Evolutionary conservation across 345 rosid genomes (phyloP).

Genomic region (Microcos paniculata): DNA sequence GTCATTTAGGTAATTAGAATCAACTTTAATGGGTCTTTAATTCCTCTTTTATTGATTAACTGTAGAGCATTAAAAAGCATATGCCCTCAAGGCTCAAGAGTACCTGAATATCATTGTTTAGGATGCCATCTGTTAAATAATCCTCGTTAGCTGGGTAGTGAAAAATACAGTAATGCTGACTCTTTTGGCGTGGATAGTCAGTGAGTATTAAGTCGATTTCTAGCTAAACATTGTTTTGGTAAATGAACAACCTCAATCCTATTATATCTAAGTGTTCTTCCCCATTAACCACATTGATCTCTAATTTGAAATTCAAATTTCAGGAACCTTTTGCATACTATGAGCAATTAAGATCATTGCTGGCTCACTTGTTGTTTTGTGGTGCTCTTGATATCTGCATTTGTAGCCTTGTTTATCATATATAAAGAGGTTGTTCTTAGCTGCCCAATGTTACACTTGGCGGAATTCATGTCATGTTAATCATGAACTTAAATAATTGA

Average conservation of each 20-base stretch:
- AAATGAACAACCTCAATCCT: not conserved
- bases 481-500: not conserved
- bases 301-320: not conserved
- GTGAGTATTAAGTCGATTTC: not conserved
- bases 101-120: not conserved
- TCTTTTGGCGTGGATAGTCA: not conserved
- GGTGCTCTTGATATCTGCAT: not conserved
- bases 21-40: slow-evolving; percentile 3
- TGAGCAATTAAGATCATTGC: not conserved
- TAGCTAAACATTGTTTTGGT: not conserved
- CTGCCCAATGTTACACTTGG: not conserved
- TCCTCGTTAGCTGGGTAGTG: not conserved
- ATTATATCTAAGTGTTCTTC: not conserved
- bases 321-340: not conserved
- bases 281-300: not conserved
- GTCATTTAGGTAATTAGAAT: slow-evolving; percentile 75
- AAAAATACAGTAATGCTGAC: not conserved
- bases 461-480: not conserved
- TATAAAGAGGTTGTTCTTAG: not conserved
- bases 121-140: not conserved
- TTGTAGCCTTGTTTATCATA: not conserved
- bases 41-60: slow-evolving; percentile 3
- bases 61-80: not conserved
- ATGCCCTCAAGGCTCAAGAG: not conserved
- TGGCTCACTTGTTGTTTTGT: not conserved